These are phyloP conservation scores for Uncinocarpus reesii DNA, from an alignment of 2,329 filamentous ascomycete genomes.

Conservation along the genomic window DNA sequence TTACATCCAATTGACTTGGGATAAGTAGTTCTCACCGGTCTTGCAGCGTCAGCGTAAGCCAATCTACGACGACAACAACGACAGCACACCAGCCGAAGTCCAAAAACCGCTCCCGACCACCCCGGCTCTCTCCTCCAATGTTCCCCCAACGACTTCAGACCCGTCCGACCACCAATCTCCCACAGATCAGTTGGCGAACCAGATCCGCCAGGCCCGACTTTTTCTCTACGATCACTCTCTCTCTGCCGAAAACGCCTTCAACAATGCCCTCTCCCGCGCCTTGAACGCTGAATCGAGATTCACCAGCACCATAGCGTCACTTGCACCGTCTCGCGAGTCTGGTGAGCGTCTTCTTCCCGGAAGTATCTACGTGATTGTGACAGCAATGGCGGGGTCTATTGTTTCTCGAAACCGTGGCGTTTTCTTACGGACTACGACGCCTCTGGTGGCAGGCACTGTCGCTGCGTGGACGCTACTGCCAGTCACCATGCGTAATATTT, in stretches of 20 bases:
- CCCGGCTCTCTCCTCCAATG: not conserved
- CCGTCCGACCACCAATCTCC: slow-evolving; percentile 41
- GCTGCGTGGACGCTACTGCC: slow-evolving; percentile 79
- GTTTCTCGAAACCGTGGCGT: slow-evolving; percentile 79
- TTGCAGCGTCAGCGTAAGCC: slow-evolving; percentile 16
- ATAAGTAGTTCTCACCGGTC: slow-evolving; percentile 5
- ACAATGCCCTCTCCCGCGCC: slow-evolving; percentile 66
- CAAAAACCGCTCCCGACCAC: slow-evolving; percentile 10
- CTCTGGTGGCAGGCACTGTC: slow-evolving; percentile 67
- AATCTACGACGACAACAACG: slow-evolving; percentile 18
- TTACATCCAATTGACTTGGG: not conserved
- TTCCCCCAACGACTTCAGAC: not conserved
- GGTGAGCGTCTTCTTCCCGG: slow-evolving; percentile 86
- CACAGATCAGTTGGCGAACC: slow-evolving; percentile 75
- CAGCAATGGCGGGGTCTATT: slow-evolving; percentile 90
- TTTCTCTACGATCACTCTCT: slow-evolving; percentile 68
- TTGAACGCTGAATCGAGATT: slow-evolving; percentile 82
- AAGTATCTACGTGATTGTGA: slow-evolving; percentile 81
- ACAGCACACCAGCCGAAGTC: slow-evolving; percentile 6
- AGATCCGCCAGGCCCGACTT: slow-evolving; percentile 71
- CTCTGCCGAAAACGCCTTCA: slow-evolving; percentile 69
- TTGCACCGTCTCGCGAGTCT: slow-evolving; percentile 74
- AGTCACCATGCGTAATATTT: slow-evolving; percentile 80
- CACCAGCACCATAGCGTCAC: slow-evolving; percentile 75
- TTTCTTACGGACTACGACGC: slow-evolving; percentile 64